Base-by-base conservation (phyloP, 352 stramenopile genomes). In the Phytophthora pisi region DNA sequence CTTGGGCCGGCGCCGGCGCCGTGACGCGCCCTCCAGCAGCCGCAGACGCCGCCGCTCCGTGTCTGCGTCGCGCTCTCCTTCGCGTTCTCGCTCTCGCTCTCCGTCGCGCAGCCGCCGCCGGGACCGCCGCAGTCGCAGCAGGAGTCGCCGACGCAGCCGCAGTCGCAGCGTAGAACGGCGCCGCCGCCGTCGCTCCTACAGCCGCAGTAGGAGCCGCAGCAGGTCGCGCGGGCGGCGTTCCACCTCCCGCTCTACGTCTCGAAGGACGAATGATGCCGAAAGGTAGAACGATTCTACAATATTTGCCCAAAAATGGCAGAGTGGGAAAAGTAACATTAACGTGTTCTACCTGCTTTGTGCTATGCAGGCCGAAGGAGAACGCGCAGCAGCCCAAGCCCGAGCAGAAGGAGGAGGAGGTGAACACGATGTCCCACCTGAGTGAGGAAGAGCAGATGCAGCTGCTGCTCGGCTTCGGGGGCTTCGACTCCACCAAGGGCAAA, bases 401-500 rank as follows among this genome's bases (percentile, higher is more conserved):
- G 58, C 45, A 56, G 15, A 78, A 96, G 66, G 78, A 96, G 68
- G 54, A 57, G 23, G 28, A 31, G 9, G 38, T 15, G 1, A 70
- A 75, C 23, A 10, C 65, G 0, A 50, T 83, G 23, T 65, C 75
- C 26, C 69, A 77, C 3, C 70, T 83, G 49, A 75, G 61, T 51
- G 72, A 85, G 54, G 64, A 82, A 51, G 70, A 82, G 38, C 70
- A 79, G 54, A 82, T 82, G 74, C 72, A 75, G 56, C 43, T 77
- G 38, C 51, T 82, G 49, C 59, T 82, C 24, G 74, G 74, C 42
- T 75, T 82, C 43, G 67, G 68, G 24, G 68, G 57, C 54, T 99
- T 99, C 77, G 91, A 93, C 63, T 93, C 89, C 15, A 99, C 93
- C 45, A 98, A 98, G 70, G 94, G 91, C 60, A 91, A 97, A 58